Evolutionary conservation across 805 yeast species (phyloP), one percentile per base, ranked within the genome.

Genomic region (Lipomyces starkeyi): DNA sequence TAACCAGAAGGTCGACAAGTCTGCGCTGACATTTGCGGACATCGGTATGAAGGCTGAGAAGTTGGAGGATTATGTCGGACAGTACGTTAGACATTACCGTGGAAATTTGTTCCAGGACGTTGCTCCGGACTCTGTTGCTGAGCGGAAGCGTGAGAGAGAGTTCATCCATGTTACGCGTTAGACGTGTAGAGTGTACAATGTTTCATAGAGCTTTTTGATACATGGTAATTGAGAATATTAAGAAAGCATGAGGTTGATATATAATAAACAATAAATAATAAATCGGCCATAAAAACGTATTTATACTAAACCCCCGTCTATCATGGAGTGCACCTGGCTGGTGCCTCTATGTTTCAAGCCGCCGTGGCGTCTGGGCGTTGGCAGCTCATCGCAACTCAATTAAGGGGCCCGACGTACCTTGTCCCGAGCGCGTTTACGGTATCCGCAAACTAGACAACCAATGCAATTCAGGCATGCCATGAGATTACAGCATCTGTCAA

Each of bases 1-100:
- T 67, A 83, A 89, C 79, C 97, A 91, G 79, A 72, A 72, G 25
- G 82, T 88, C 69, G 90, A 88, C 75, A 83, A 85, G 37, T 76
- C 77, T 17, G 92, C 91, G 32, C 81, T 83, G 75, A 85, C 89
- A 17, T 91, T 88, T 78, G 81, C 80, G 43, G 95, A 91, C 76
- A 84, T 91, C 74, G 95, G 91, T 58, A 86, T 91, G 76, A 81
- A 83, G 59, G 85, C 88, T 17, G 87, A 82, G 68, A 80, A 82
- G 67, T 79, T 88, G 59, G 83, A 82, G 52, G 87, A 85, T 73
- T 81, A 80, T 77, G 75, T 84, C 35, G 84, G 82, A 75, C 78
- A 77, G 62, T 85, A 84, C 73, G 81, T 83, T 71, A 60, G 61
- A 14, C 70, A 71, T 58, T 56, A 67, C 64, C 66, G 73, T 14